These are phyloP conservation scores for Diplotaxis tenuifolia DNA, from an alignment of 345 rosid species.

Conservation along the genomic window DNA sequence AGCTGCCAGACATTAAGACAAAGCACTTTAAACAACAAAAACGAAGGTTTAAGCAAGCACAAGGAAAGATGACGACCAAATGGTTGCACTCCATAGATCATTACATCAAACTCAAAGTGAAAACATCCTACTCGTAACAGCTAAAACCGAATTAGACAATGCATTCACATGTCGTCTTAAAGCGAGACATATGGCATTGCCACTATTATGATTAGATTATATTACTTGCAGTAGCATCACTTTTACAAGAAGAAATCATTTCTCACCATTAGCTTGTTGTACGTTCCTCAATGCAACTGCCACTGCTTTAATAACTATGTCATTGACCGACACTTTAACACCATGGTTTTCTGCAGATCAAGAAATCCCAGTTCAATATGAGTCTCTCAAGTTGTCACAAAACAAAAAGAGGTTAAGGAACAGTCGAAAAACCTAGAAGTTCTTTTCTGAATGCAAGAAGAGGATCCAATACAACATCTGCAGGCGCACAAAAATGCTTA, in stretches of 20 bases:
- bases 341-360: constrained; percentile 72
- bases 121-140: background rate
- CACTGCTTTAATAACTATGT: constrained; percentile 91
- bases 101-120: constrained; percentile 12
- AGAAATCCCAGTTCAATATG: constrained; percentile 25
- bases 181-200: background rate
- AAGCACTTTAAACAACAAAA: constrained; percentile 25
- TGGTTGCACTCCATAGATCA: constrained; percentile 9
- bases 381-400: constrained; percentile 25
- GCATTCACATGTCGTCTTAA: too few relatives aligned
- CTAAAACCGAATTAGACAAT: constrained; percentile 11
- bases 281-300: constrained; percentile 81
- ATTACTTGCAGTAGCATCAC: background rate
- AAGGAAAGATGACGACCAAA: constrained; percentile 9
- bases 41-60: constrained; percentile 14
- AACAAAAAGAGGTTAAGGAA: constrained; percentile 5
- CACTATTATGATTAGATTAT: background rate
- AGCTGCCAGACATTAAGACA: constrained; percentile 48
- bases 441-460: constrained; percentile 90
- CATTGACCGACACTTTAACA: constrained; percentile 91
- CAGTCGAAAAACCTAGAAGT: constrained; percentile 63
- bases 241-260: constrained; percentile 8
- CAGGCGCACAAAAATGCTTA: constrained; percentile 26
- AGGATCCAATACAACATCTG: constrained; percentile 96
- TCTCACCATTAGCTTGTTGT: constrained; percentile 89